Evolutionary conservation across 2,329 filamentous ascomycete genomes (phyloP).

Genomic region (Microsporum ferrugineum): DNA sequence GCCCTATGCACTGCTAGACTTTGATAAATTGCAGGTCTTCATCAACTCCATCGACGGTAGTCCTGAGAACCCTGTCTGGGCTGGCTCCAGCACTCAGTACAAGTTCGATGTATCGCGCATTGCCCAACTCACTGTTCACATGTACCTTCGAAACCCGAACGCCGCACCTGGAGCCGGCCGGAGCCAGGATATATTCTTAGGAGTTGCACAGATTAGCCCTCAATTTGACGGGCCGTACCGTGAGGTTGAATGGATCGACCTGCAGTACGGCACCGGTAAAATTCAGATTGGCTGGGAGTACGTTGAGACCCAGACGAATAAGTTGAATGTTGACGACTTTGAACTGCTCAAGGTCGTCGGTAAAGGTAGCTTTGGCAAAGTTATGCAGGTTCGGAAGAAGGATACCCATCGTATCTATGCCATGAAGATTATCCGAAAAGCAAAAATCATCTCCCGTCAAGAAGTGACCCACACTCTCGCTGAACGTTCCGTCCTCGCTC

Average conservation of each 20-base stretch:
- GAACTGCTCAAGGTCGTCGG: slow-evolving; percentile 95
- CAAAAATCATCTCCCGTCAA: slow-evolving; percentile 95
- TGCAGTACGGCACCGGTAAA: slow-evolving; percentile 79
- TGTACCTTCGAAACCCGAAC: slow-evolving; percentile 88
- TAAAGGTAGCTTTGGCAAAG: slow-evolving; percentile 96
- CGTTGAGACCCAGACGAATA: slow-evolving; percentile 79
- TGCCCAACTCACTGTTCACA: slow-evolving; percentile 78
- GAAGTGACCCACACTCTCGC: slow-evolving; percentile 95
- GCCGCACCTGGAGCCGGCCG: slow-evolving; percentile 73
- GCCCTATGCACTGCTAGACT: slow-evolving; percentile 91
- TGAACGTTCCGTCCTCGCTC: slow-evolving; percentile 88
- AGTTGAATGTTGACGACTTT: slow-evolving; percentile 92
- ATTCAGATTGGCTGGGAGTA: slow-evolving; percentile 91
- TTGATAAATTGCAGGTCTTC: slow-evolving; percentile 97
- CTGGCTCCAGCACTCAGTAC: slow-evolving; percentile 93
- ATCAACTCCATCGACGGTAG: slow-evolving; percentile 93
- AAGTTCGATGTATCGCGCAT: slow-evolving; percentile 97
- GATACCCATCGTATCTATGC: slow-evolving; percentile 97
- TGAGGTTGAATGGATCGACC: slow-evolving; percentile 78
- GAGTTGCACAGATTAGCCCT: slow-evolving; percentile 81
- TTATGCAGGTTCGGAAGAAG: slow-evolving; percentile 98
- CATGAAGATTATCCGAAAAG: slow-evolving; percentile 97
- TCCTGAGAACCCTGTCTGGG: slow-evolving; percentile 91
- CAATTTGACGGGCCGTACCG: slow-evolving; percentile 69
- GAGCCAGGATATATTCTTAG: slow-evolving; percentile 93